A percentile compares a stretch with the other conserved stretches of the same genome.
phyloP scores from a whole-genome alignment of 208 protist species.

The Acanthamoeba castellanii region DNA sequence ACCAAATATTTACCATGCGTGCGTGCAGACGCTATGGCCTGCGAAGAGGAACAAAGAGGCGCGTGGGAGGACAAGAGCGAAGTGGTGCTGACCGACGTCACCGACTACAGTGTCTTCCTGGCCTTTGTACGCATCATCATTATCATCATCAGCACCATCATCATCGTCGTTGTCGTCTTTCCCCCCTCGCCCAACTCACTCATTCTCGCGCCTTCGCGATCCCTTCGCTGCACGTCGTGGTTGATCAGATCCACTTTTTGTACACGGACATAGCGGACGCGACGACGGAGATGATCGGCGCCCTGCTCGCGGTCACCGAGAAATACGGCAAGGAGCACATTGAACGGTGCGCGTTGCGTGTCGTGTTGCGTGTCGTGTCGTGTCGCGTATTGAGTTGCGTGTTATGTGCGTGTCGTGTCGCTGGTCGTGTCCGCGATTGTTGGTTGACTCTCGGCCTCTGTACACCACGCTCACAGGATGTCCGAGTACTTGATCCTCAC shows the following conservation, averaged over 20 bases:
- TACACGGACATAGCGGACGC: conserved; percentile 72
- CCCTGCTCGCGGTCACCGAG: conserved; percentile 52
- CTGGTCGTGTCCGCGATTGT: too few species aligned
- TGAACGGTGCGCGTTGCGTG: not conserved
- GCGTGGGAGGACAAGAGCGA: conserved; percentile 39
- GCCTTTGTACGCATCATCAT: not conserved
- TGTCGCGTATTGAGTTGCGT: too few species aligned
- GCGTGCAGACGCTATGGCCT: not conserved
- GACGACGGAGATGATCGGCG: conserved; percentile 70
- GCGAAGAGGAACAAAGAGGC: not conserved
- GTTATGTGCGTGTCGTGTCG: not conserved
- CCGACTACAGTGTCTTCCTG: conserved; percentile 21
- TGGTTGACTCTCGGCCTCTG: too few species aligned
- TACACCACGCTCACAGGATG: not conserved
- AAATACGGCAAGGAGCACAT: conserved; percentile 53
- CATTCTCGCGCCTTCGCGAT: not conserved
- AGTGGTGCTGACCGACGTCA: conserved; percentile 41
- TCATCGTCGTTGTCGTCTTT: not conserved
- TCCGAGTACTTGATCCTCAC: conserved; percentile 72
- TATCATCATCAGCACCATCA: not conserved
- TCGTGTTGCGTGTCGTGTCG: not conserved
- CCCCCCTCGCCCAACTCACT: not conserved
- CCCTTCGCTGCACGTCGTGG: not conserved
- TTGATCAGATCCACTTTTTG: conserved; percentile 52
- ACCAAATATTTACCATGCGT: not conserved